Base-by-base conservation (phyloP, 305 asterid genomes). In the Fraxinus sp. region DNA sequence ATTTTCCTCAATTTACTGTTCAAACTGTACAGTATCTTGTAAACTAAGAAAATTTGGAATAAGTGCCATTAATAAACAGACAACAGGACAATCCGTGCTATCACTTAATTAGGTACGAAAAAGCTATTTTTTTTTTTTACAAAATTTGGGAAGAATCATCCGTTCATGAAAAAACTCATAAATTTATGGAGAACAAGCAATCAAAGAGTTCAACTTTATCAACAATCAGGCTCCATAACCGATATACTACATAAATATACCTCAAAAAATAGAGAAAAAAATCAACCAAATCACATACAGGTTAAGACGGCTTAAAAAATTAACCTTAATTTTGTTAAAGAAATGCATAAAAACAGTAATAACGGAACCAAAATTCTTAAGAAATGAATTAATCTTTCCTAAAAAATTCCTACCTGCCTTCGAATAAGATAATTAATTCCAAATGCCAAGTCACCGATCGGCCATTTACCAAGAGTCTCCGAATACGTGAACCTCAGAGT, bases 401-500 rank as follows among this genome's bases (percentile, higher is more conserved):
- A 41, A 41, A 41, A 41, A 41, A 41, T 41, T 43, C 89, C 79
- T 72, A 93, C 98, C 97, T 94, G 97, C 88, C 97, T 90, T 80
- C 93, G 88, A 62, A 94, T 93, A 36, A 91, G 92, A 88, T 90
- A 94, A 82, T 93, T 94, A 85, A 94, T 93, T 52, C 98, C 98
- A 71, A 94, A 93, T 75, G 97, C 97, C 84, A 94, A 90, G 88
- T 94, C 98, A 41, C 91, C 97, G 87, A 94, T 93, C 82, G 97
- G 97, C 98, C 98, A 94, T 85, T 94, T 94, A 84, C 97, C 98
- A 32, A 94, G 84, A 28, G 98, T 93, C 89, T 94, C 98, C 78
- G 95, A 86, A 84, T 93, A 94, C 43, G 95, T 94, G 86, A 94
- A 94, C 88, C 93, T 91, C 81, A 94, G 89, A 64, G 98, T 94